Conservation (phyloP, 148 eudicot species). For the Rheum nobile region DNA sequence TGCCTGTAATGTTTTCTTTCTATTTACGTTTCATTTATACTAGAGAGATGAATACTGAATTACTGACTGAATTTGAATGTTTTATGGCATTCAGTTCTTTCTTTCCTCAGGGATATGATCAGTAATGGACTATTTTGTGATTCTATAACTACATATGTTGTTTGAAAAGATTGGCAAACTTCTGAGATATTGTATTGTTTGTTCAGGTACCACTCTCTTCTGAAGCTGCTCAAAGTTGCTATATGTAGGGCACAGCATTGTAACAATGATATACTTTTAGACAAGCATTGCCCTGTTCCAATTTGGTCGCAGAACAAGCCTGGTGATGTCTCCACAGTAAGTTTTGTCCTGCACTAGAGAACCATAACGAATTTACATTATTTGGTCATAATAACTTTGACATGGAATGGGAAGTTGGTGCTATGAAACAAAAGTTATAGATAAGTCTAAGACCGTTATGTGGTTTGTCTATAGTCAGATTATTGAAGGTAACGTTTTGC, state of each 20-base stretch:
- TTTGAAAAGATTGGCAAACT: not conserved
- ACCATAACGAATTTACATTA: not conserved
- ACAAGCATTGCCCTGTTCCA: slow-evolving; percentile 56
- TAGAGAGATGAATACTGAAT: not conserved
- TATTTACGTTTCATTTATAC: not conserved
- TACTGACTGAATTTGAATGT: not conserved
- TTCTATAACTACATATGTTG: not conserved
- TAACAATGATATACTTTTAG: slow-evolving; percentile 37
- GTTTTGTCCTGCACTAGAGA: slow-evolving; percentile 20
- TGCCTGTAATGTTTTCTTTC: slow-evolving; percentile 34
- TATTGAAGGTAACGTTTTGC: not conserved
- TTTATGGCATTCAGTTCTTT: not conserved
- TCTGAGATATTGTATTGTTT: not conserved
- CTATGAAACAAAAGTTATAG: not conserved
- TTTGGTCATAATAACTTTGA: not conserved
- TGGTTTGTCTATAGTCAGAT: not conserved
- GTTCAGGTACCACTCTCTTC: slow-evolving; percentile 55
- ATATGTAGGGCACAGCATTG: slow-evolving; percentile 39
- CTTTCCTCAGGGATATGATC: not conserved
- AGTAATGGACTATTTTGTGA: not conserved
- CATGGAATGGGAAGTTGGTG: not conserved
- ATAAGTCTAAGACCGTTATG: not conserved
- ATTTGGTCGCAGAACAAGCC: slow-evolving; percentile 15
- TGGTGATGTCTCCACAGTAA: slow-evolving; percentile 11
- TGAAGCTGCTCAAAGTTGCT: slow-evolving; percentile 45